Conservation (phyloP, 352 stramenopile species). For the Phytophthora sp. region DNA sequence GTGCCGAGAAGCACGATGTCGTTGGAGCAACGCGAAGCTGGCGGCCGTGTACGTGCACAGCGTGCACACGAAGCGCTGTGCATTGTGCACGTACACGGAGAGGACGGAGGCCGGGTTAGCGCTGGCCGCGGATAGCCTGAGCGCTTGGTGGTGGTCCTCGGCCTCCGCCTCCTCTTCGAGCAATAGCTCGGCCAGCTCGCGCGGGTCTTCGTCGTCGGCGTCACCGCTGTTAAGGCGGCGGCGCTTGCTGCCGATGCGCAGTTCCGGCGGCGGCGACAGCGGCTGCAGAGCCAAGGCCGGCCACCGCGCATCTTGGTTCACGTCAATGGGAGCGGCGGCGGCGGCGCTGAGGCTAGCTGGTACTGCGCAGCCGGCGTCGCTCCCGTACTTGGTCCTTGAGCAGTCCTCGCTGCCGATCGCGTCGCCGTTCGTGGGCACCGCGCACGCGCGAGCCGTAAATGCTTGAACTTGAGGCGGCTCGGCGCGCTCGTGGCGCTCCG, state of each 20-base stretch:
- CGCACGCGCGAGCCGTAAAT: too few species aligned
- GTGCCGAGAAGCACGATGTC: conserved; percentile 14
- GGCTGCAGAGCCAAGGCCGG: too few species aligned
- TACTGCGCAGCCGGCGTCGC: too few species aligned
- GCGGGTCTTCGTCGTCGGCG: conserved; percentile 7
- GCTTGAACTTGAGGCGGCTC: too few species aligned
- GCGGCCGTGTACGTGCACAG: conserved; percentile 15
- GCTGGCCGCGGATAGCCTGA: conserved; percentile 8
- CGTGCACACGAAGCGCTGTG: conserved; percentile 10
- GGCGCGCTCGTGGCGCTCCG: background rate
- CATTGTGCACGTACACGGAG: conserved; percentile 14
- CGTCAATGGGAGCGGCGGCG: conserved; percentile 2
- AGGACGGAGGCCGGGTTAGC: conserved; percentile 3
- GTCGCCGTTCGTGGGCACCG: too few species aligned
- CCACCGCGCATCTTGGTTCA: background rate
- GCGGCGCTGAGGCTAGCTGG: too few species aligned
- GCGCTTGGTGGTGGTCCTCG: background rate
- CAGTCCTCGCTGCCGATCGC: too few species aligned
- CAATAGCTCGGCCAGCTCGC: conserved; percentile 17
- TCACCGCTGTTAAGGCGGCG: conserved; percentile 13
- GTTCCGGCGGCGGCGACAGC: background rate
- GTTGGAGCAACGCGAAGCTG: conserved; percentile 12
- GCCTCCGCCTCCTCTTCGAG: conserved; percentile 14
- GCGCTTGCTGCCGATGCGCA: conserved; percentile 8
- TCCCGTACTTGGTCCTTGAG: too few species aligned